Evolutionary conservation across 1,284 basidiomycete species (phyloP).

Genomic region (Pterula multifida): DNA sequence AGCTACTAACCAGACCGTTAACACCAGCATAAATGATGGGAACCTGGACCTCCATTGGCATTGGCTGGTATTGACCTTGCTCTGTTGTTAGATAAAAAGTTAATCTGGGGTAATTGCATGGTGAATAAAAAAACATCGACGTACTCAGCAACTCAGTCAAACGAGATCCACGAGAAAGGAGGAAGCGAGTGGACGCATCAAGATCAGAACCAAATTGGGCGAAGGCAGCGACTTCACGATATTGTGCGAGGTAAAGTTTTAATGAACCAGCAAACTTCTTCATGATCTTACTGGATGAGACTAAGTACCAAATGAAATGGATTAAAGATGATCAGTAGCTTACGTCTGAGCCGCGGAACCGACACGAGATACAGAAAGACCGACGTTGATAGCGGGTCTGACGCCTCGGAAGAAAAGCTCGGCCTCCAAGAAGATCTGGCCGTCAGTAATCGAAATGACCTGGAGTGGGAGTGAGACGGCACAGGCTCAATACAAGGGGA

Average conservation of each 20-base stretch:
- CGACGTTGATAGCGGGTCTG: constrained; percentile 98
- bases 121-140: constrained; percentile 19
- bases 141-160: constrained; percentile 92
- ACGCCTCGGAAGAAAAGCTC: constrained; percentile 99
- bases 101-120: no score
- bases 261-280: constrained; percentile 99
- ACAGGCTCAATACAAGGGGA: background rate
- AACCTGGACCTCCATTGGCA: constrained; percentile 91
- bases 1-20: constrained; percentile 75
- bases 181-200: constrained; percentile 96
- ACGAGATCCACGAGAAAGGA: constrained; percentile 94
- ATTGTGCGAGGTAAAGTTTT: constrained; percentile 99
- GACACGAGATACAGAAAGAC: constrained; percentile 99
- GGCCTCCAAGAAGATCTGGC: constrained; percentile 99
- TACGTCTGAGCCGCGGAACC: constrained; percentile 98
- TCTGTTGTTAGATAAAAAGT: constrained; percentile 44
- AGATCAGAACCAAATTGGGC: constrained; percentile 99
- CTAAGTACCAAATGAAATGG: constrained; percentile 15
- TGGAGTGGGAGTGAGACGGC: constrained; percentile 16
- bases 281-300: constrained; percentile 75
- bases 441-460: constrained; percentile 98
- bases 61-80: constrained; percentile 95
- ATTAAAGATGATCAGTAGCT: background rate
- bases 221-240: constrained; percentile 99
- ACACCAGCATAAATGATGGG: constrained; percentile 99